Conservation (phyloP, 2,329 filamentous ascomycete genomes). For the Trichoderma sp. region DNA sequence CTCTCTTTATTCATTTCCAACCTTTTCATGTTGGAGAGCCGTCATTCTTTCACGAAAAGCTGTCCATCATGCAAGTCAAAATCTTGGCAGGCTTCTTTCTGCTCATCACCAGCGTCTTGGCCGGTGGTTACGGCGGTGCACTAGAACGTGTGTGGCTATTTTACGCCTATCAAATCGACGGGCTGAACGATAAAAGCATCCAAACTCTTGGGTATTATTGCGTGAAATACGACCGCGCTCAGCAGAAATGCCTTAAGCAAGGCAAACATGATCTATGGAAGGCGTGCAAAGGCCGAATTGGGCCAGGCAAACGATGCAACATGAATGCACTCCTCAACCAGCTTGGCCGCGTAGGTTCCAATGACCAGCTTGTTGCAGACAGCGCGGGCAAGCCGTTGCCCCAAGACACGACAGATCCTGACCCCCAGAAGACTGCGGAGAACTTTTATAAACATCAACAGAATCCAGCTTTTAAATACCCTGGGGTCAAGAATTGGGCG, state of each 20-base stretch:
- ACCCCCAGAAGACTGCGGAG: background rate
- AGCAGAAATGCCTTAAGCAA: background rate
- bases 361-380: background rate
- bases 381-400: background rate
- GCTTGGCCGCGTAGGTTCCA: background rate
- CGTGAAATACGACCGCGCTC: background rate
- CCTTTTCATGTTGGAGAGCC: background rate
- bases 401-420: background rate
- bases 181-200: background rate
- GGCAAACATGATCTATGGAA: too few relatives aligned
- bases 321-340: background rate
- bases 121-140: background rate
- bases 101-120: background rate
- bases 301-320: background rate
- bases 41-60: background rate
- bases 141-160: background rate
- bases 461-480: too few relatives aligned
- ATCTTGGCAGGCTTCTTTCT: background rate
- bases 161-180: constrained; percentile 13
- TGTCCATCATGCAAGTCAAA: background rate
- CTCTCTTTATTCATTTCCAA: background rate
- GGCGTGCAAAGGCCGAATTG: too few relatives aligned
- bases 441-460: background rate
- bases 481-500: too few relatives aligned
- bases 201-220: background rate